Percentiles rank a stretch among this genome's conserved stretches.
Conservation (phyloP, 2,329 filamentous ascomycete genomes). For the Fusarium anthophilum region DNA sequence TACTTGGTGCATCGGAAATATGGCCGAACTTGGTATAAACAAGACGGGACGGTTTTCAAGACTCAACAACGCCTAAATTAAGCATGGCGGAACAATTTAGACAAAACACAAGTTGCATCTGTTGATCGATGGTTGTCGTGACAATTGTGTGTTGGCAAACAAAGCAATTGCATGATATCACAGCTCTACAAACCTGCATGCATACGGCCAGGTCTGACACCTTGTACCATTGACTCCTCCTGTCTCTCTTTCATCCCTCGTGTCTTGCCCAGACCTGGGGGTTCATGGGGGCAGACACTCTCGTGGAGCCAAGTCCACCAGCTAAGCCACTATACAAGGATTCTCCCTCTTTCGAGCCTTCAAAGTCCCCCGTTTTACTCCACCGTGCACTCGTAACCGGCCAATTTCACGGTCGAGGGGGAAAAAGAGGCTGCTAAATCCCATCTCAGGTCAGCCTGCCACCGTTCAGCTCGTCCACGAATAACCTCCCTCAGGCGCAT, state of each 20-base stretch:
- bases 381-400: slow-evolving; percentile 21
- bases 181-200: slow-evolving; percentile 12
- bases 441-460: slow-evolving; percentile 25
- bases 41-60: slow-evolving; percentile 16
- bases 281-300: slow-evolving; percentile 10
- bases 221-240: background rate
- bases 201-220: background rate
- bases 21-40: slow-evolving; percentile 23
- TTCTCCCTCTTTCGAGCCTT: slow-evolving; percentile 34
- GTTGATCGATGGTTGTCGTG: slow-evolving; percentile 34
- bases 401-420: slow-evolving; percentile 37
- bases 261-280: slow-evolving; percentile 26
- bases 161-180: slow-evolving; percentile 16
- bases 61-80: slow-evolving; percentile 14
- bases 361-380: slow-evolving; percentile 27
- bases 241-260: slow-evolving; percentile 20
- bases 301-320: slow-evolving; percentile 18
- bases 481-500: slow-evolving; percentile 14
- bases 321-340: slow-evolving; percentile 39
- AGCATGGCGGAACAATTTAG: slow-evolving; percentile 1
- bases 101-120: slow-evolving; percentile 7
- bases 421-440: slow-evolving; percentile 25
- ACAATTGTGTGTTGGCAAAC: slow-evolving; percentile 29
- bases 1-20: slow-evolving; percentile 36
- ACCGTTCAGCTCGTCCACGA: slow-evolving; percentile 21